Conservation (phyloP, 176 grass and related monocot species). For the Zea mays region DNA sequence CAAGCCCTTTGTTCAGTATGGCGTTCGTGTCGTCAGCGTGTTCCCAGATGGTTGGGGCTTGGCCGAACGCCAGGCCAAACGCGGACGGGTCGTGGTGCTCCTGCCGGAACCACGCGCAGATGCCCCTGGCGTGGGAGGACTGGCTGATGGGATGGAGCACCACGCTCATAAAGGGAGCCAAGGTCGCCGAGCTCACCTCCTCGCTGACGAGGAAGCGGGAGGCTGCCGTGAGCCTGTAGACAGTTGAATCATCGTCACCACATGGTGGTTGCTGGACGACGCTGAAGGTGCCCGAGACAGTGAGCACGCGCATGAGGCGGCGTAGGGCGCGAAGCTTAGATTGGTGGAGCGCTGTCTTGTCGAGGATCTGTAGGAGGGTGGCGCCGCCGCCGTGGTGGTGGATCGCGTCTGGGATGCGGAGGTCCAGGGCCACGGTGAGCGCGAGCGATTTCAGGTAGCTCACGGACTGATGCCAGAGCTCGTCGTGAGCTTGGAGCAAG, state of each 20-base stretch:
- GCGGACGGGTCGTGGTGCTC: neutral
- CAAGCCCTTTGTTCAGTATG: conserved; percentile 31
- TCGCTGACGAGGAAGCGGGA: no score
- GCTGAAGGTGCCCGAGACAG: neutral
- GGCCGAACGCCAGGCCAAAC: neutral
- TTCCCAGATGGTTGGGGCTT: neutral
- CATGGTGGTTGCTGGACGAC: neutral
- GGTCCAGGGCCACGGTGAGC: no score
- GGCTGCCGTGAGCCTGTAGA: no score
- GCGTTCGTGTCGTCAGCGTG: neutral
- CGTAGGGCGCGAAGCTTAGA: neutral
- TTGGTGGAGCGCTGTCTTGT: neutral
- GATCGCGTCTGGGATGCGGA: no score
- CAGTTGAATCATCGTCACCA: no score
- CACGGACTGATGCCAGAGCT: no score
- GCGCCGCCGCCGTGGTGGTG: no score
- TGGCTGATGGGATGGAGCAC: neutral
- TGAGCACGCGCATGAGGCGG: conserved; percentile 22
- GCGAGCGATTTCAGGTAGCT: no score
- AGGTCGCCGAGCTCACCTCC: no score
- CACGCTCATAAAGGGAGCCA: neutral
- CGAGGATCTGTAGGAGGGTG: no score
- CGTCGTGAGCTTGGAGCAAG: no score
- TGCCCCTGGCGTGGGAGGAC: neutral
- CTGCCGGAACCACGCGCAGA: neutral